Evolutionary conservation across 202 grass and related monocot genomes (phyloP).

Genomic region (Zizania palustris): DNA sequence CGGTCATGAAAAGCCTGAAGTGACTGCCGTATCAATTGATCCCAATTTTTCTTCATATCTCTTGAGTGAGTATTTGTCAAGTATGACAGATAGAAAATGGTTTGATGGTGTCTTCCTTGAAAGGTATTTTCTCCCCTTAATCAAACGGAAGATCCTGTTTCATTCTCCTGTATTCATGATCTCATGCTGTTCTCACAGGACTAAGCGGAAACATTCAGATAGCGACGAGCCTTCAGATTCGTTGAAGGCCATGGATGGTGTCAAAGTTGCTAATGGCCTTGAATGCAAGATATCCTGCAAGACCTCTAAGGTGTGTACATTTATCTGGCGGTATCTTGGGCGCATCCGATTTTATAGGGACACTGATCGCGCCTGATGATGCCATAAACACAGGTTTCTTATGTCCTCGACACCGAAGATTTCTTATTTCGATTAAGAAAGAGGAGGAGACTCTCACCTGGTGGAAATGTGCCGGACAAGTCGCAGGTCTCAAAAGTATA

Average conservation of each 20-base stretch:
- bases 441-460: conserved; percentile 38
- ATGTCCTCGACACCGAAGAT: conserved; percentile 98
- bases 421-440: conserved; percentile 70
- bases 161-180: conserved; percentile 25
- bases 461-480: conserved; percentile 33
- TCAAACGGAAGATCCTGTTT: conserved; percentile 4
- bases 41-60: conserved; percentile 85
- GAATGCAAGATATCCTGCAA: conserved; percentile 95
- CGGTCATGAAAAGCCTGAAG: conserved; percentile 84
- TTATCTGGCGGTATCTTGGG: background rate
- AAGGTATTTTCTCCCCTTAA: conserved; percentile 51
- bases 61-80: conserved; percentile 70
- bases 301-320: conserved; percentile 69
- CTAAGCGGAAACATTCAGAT: conserved; percentile 66
- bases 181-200: conserved; percentile 54
- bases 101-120: conserved; percentile 68
- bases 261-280: conserved; percentile 84
- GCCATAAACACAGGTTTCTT: conserved; percentile 56
- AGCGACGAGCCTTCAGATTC: conserved; percentile 56
- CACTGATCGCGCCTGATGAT: background rate
- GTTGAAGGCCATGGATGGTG: conserved; percentile 61
- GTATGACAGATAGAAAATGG: conserved; percentile 55
- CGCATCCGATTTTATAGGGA: background rate
- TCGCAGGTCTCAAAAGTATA: conserved; percentile 30
- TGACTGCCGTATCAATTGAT: conserved; percentile 74